Base-by-base conservation (phyloP, 169 alveolate genomes). In the Plasmodium vinckei region DNA sequence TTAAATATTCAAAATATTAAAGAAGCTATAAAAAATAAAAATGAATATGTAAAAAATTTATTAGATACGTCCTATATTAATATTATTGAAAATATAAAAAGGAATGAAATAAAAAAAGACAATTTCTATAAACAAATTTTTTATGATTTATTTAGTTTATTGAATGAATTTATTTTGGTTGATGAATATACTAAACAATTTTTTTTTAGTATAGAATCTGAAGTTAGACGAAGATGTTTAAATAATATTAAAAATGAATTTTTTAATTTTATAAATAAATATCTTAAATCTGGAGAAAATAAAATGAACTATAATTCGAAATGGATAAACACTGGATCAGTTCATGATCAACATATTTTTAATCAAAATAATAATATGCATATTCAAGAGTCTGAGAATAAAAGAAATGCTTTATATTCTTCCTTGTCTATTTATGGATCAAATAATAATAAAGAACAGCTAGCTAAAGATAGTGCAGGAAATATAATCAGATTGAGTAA, bases 151-250 rank as follows among this genome's bases (percentile, higher is more conserved):
- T 79, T 79, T 65, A 79, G 42, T 53, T 53, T 79, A 6, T 53
- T 79, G 10, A 79, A 79, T 79, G 89, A 79, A 53, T 79, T 79
- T 60, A 79, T 79, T 56, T 53, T 79, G 51, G 82, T 79, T n/a
- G 89, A 79, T 79, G 89, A 79, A 27, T 79, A 79, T 44, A 79
- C 89, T 1, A 79, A 54, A 46, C 65, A 53, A 25, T 79, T 65
- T 79, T 65, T 79, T 23, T 79, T 79, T 60, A 79, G 89, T 60
- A 42, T 79, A 13, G 89, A 79, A 69, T 53, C 75, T n/a, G 60
- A 79, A 5, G 72, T 79, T 33, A 79, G 89, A 25, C 73, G 67
- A 47, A 49, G 64, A 27, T 79, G 89, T 46, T 65, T 79, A 57
- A 61, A 79, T 53, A 79, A 79, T 79, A 79, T 79, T 33, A 64